Evolutionary conservation across 352 stramenopile genomes (phyloP), one percentile per base, ranked within the genome.

Genomic region (Globisporangium irregulare): DNA sequence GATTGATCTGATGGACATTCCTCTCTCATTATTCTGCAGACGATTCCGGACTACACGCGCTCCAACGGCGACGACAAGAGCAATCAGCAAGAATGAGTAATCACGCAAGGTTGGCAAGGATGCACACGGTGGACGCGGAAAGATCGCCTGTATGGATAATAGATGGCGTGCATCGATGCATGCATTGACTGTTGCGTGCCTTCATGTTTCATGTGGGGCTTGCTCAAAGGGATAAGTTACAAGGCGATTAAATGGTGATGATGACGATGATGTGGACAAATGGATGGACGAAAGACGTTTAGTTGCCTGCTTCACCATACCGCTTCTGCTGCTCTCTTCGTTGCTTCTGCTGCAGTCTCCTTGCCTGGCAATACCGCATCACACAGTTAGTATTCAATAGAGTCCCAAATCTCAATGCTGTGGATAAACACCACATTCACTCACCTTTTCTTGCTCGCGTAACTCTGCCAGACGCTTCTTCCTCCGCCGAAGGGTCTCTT

Each of bases 361-460:
- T 79, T 24, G 76, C 71, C 81, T 91, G 68, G 4, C 7, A 68
- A 66, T 22, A 20, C 48, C 54, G 68, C 25, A 54, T 22, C 48
- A 43, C 14, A 41, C 18, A 59, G 9, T 29, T 46, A 50, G 15
- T 15, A 36, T 36, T 50, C 12, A 50, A 38, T 25, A 56, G 4
- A 51, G 3, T 20, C 18, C 4, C 22, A 59, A 51, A 63, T 29
- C 10, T 18, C 24, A 20, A 25, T 20, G 20, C 18, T 15, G 24
- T 56, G 18, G 10, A 22, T 3, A 56, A 20, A 1, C 12, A 8
- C 4, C 43, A 50, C 43, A 50, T 10, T 14, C 5, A 41, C 73
- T 61, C 24, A 91, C 81, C 76, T 90, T 89, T 70, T 93, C 86
- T 51, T 92, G 76, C 29, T 92, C 76, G 14, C 83, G 80, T 51